Percentiles rank a stretch among this genome's conserved stretches.
These are phyloP conservation scores for Bolboschoenoplectus hybrid DNA, from an alignment of 202 grass and related monocot genomes.

Conservation along the genomic window DNA sequence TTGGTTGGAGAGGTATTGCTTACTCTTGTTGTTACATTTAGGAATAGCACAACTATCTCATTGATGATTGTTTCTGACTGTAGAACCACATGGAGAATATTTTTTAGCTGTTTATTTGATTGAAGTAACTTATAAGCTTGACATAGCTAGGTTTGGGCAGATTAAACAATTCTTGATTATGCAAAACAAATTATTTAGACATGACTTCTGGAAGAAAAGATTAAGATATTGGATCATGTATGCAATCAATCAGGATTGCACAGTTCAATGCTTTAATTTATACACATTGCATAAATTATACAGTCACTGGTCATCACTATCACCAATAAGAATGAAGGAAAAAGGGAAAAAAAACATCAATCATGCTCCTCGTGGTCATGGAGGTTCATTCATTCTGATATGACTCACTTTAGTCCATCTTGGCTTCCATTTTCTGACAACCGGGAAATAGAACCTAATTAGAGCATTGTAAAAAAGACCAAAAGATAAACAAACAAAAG, in stretches of 20 bases:
- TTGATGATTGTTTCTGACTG: neutral
- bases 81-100: neutral
- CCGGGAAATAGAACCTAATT: neutral
- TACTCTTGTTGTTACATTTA: neutral
- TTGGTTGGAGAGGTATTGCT: neutral
- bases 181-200: neutral
- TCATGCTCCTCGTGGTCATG: neutral
- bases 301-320: neutral
- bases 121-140: neutral
- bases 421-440: neutral
- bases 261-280: neutral
- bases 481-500: neutral
- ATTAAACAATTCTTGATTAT: neutral
- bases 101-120: neutral
- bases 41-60: neutral
- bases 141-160: neutral
- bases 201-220: neutral
- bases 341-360: neutral
- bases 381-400: neutral
- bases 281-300: neutral
- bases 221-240: neutral
- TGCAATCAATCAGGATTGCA: neutral
- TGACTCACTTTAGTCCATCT: neutral
- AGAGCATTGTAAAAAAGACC: neutral
- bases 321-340: neutral